Evolutionary conservation across 306 rosid genomes (phyloP), one percentile per base, ranked within the genome.

Genomic region (Pachyrhizus erosus): DNA sequence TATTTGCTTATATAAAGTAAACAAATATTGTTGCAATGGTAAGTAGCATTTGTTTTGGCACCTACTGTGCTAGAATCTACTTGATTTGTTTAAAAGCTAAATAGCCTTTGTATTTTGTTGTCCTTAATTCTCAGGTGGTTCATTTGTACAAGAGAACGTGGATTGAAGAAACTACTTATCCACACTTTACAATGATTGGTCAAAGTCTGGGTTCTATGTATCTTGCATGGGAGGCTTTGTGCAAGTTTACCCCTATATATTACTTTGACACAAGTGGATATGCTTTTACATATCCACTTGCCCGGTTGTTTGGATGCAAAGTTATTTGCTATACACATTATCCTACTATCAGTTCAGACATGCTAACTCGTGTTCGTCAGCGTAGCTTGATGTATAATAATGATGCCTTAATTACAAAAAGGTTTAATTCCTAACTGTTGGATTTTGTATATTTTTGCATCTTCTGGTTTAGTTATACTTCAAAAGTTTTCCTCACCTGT

Each of bases 201-300:
- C 99, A 96, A 83, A 93, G 97, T 85, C 77, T 93, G 29, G 97
- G 99, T 54, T 93, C 98, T 21, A 60, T 93, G 75, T 96, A 91
- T 84, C 93, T 96, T 62, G 84, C 89, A 0, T 93, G 96, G 97
- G 98, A 96, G 83, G 99, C 99, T 64, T 87, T 96, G 84, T 83
- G 91, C 86, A 92, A 90, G 65, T 88, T 89, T 77, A 93, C 96
- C 33, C 99, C 99, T 8, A 69, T 69, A 20, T 90, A 86, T 88
- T 93, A 89, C 80, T 83, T 96, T 73, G 98, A 96, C 80, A 92
- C 99, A 27, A 90, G 97, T 82, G 99, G 99, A 37, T 84, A 93
- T 84, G 98, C 99, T 33, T 95, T 96, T 78, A 93, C 99, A 2
- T 93, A 96, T 82, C 98, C 99, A 10, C 87, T 96, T 81, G 97